Conservation (phyloP, 2,329 filamentous ascomycete species). For the Acephala macrosclerotiorum region DNA sequence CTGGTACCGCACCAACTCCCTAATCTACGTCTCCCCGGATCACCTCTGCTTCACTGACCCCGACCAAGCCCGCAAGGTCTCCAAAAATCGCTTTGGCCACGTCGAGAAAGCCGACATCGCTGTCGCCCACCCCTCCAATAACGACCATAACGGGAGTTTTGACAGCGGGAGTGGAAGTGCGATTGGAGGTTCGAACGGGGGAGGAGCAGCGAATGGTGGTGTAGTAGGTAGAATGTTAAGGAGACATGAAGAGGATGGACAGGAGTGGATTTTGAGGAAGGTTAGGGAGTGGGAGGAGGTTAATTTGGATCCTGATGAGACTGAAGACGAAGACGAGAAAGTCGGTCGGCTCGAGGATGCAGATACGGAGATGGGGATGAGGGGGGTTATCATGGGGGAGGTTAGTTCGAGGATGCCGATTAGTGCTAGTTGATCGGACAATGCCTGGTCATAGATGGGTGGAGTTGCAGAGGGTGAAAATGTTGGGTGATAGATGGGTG, state of each 20-base stretch:
- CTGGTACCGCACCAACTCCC: slow-evolving; percentile 87
- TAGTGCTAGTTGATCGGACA: background rate
- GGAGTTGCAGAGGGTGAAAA: background rate
- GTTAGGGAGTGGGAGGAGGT: slow-evolving; percentile 30
- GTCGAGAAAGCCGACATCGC: slow-evolving; percentile 57
- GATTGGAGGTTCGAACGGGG: slow-evolving; percentile 37
- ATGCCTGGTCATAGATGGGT: background rate
- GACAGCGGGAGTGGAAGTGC: slow-evolving; percentile 27
- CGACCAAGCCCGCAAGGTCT: slow-evolving; percentile 64
- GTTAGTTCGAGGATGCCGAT: slow-evolving; percentile 8
- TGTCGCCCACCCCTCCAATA: background rate
- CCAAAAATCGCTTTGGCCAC: slow-evolving; percentile 66
- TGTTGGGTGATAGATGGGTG: background rate
- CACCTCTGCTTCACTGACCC: slow-evolving; percentile 79
- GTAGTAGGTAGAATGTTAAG: slow-evolving; percentile 21
- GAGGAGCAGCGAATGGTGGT: slow-evolving; percentile 58
- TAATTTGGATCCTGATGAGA: slow-evolving; percentile 26
- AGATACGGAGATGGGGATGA: slow-evolving; percentile 1
- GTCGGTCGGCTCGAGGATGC: background rate
- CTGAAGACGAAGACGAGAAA: slow-evolving; percentile 32
- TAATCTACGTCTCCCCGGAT: slow-evolving; percentile 77
- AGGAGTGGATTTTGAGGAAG: slow-evolving; percentile 54
- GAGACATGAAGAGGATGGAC: slow-evolving; percentile 58
- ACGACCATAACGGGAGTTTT: slow-evolving; percentile 49
- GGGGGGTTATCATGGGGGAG: background rate